Evolutionary conservation across 352 stramenopile genomes (phyloP).

Genomic region (Aphanomyces stellatus): DNA sequence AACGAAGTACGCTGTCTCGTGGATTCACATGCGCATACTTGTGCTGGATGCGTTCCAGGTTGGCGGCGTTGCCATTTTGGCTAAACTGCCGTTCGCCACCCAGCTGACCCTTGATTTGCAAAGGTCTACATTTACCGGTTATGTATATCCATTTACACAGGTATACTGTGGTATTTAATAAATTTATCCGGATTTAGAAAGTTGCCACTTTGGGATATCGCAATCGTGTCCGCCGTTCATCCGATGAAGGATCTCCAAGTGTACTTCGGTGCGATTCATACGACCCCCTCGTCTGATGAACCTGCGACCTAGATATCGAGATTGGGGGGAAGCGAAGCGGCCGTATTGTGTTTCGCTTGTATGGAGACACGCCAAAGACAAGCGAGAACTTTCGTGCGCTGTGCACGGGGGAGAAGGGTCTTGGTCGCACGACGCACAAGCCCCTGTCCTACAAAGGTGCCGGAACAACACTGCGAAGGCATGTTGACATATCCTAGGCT

Average conservation of each 20-base stretch:
- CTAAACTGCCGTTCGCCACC: no score
- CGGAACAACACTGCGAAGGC: neutral
- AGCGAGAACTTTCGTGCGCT: slow-evolving; percentile 58
- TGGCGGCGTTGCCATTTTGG: no score
- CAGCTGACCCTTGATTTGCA: no score
- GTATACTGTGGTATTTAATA: no score
- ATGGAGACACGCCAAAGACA: slow-evolving; percentile 40
- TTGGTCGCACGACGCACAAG: slow-evolving; percentile 48
- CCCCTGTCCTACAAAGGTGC: slow-evolving; percentile 52
- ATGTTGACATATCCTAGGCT: slow-evolving; percentile 26
- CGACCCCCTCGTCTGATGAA: neutral
- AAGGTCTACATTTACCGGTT: no score
- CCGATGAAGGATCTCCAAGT: no score
- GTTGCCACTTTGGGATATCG: neutral
- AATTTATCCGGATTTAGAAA: neutral
- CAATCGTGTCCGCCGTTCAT: neutral
- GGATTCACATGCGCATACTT: no score
- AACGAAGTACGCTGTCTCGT: no score
- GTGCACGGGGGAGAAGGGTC: slow-evolving; percentile 60
- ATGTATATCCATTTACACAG: no score
- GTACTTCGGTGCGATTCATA: neutral
- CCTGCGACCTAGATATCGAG: slow-evolving; percentile 60
- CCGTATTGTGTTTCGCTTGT: slow-evolving; percentile 59
- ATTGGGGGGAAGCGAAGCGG: slow-evolving; percentile 75
- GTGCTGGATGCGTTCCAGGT: no score